Percentiles rank a stretch among this genome's conserved stretches.
Evolutionary conservation across 2,329 filamentous ascomycete genomes (phyloP).

Genomic region (Didymella sp.): DNA sequence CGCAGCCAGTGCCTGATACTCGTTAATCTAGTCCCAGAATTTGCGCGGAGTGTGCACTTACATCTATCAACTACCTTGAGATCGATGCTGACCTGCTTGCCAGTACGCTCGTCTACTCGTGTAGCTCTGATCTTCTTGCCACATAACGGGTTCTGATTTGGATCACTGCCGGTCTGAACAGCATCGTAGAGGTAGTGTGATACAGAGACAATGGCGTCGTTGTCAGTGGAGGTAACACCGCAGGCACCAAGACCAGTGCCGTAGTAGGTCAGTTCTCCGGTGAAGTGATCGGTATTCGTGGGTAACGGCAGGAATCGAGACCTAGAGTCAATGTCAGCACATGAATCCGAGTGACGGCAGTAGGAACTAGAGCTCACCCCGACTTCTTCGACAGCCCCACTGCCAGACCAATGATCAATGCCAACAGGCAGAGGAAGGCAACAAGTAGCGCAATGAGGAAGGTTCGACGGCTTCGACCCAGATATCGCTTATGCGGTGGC

Average conservation of each 20-base stretch:
- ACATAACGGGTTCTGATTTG: slow-evolving; percentile 72
- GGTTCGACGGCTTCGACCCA: slow-evolving; percentile 49
- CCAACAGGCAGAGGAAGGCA: slow-evolving; percentile 45
- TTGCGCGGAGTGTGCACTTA: slow-evolving; percentile 25
- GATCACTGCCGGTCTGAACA: slow-evolving; percentile 56
- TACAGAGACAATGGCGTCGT: slow-evolving; percentile 70
- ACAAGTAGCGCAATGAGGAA: slow-evolving; percentile 48
- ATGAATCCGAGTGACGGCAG: background rate
- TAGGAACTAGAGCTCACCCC: slow-evolving; percentile 18
- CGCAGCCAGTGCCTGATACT: slow-evolving; percentile 54
- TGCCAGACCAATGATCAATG: slow-evolving; percentile 53
- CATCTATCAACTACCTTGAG: slow-evolving; percentile 75
- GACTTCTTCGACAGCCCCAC: slow-evolving; percentile 46
- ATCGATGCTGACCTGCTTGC: slow-evolving; percentile 60
- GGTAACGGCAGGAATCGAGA: slow-evolving; percentile 60
- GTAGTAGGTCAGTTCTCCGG: slow-evolving; percentile 75
- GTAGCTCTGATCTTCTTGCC: slow-evolving; percentile 69
- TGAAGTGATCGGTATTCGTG: slow-evolving; percentile 59
- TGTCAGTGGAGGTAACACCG: slow-evolving; percentile 62
- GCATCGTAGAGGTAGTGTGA: slow-evolving; percentile 73
- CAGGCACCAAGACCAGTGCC: slow-evolving; percentile 72
- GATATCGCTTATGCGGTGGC: slow-evolving; percentile 49
- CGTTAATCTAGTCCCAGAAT: no score
- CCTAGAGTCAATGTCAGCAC: slow-evolving; percentile 19
- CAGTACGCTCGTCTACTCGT: slow-evolving; percentile 54